Evolutionary conservation across 106 monocot species (phyloP).

Genomic region (Iris macrosiphon): DNA sequence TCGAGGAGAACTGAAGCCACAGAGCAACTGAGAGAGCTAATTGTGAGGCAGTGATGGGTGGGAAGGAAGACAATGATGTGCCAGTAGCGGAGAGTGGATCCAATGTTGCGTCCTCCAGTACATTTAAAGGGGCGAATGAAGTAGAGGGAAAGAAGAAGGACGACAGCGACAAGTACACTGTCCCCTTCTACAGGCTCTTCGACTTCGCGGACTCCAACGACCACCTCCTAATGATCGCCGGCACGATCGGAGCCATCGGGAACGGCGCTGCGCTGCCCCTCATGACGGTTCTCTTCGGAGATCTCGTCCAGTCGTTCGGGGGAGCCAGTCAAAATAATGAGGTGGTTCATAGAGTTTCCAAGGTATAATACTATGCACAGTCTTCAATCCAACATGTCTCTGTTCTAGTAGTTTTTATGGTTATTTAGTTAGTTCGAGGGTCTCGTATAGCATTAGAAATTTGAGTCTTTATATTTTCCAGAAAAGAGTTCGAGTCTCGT

Average conservation of each 20-base stretch:
- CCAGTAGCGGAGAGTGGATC: neutral
- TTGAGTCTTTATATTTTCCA: too few species aligned
- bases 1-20: neutral
- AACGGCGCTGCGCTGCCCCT: slow-evolving; percentile 52
- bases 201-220: slow-evolving; percentile 50
- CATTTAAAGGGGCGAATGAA: neutral
- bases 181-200: slow-evolving; percentile 56
- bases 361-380: slow-evolving; percentile 28
- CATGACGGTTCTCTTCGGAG: slow-evolving; percentile 57
- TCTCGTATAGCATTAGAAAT: too few species aligned
- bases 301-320: slow-evolving; percentile 49
- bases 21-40: too few species aligned
- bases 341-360: slow-evolving; percentile 39
- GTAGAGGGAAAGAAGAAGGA: neutral
- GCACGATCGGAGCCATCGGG: slow-evolving; percentile 32
- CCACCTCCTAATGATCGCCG: slow-evolving; percentile 38
- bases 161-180: slow-evolving; percentile 1
- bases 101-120: neutral
- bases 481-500: too few species aligned
- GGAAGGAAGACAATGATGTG: neutral
- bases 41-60: neutral
- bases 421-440: too few species aligned
- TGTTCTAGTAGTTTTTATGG: too few species aligned
- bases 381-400: too few species aligned
- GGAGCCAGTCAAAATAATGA: slow-evolving; percentile 20